Conservation (phyloP, 768 basidiomycete species). For the Russula sp. region DNA sequence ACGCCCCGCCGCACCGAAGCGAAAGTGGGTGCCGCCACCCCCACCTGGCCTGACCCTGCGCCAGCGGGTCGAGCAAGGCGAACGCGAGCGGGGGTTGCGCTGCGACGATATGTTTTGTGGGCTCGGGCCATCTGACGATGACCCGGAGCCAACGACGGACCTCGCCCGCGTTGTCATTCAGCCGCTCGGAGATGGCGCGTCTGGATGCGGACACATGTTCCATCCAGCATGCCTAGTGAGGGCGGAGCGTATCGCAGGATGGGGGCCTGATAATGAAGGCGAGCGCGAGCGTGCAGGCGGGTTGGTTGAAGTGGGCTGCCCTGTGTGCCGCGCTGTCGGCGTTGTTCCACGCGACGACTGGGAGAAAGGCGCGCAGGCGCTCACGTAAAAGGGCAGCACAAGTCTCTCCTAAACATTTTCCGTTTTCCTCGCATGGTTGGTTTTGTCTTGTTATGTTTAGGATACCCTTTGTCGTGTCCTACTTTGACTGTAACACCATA, state of each 20-base stretch:
- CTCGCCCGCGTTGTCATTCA: conserved; percentile 36
- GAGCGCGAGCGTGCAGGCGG: conserved; percentile 27
- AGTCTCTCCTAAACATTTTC: no score
- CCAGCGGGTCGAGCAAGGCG: conserved; percentile 63
- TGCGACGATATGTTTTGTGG: conserved; percentile 71
- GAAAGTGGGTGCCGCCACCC: conserved; percentile 51
- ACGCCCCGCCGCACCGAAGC: conserved; percentile 33
- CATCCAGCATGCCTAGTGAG: conserved; percentile 66
- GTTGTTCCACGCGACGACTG: conserved; percentile 53
- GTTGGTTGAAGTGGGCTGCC: conserved; percentile 62
- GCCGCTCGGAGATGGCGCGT: conserved; percentile 21
- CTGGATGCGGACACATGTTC: conserved; percentile 60
- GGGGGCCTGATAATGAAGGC: conserved; percentile 38
- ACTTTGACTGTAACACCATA: not conserved
- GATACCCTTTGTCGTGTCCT: not conserved
- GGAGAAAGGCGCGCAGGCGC: conserved; percentile 38
- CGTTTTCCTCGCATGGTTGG: not conserved
- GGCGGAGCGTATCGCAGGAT: conserved; percentile 57
- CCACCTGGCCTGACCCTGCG: conserved; percentile 66
- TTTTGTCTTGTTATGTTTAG: not conserved
- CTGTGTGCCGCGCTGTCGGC: conserved; percentile 62
- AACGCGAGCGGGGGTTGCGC: conserved; percentile 63
- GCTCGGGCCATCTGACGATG: conserved; percentile 67
- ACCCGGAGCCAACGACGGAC: conserved; percentile 38
- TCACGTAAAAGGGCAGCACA: conserved; percentile 13